Evolutionary conservation across 2,329 filamentous ascomycete species (phyloP).

Genomic region (Keithomyces neogunnii): DNA sequence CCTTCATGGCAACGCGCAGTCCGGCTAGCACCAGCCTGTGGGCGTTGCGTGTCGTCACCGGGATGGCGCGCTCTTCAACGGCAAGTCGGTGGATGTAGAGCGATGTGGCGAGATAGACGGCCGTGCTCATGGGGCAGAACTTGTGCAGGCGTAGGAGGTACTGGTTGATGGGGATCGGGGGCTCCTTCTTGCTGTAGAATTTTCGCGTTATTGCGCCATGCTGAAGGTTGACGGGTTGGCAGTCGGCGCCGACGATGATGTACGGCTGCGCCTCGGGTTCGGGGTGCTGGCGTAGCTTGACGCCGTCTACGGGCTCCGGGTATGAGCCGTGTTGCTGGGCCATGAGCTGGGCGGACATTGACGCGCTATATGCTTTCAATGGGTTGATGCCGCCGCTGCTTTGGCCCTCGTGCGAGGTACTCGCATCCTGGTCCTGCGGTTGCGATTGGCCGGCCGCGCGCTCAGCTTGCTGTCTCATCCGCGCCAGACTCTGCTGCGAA

Average conservation of each 20-base stretch:
- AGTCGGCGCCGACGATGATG: conserved; percentile 58
- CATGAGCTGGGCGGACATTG: conserved; percentile 17
- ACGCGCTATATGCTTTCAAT: conserved; percentile 18
- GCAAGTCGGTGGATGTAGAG: conserved; percentile 80
- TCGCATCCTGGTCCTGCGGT: background rate
- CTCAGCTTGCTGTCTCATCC: conserved; percentile 33
- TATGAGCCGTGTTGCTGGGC: conserved; percentile 5
- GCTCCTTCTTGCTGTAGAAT: conserved; percentile 85
- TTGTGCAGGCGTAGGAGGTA: conserved; percentile 82
- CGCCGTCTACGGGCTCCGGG: conserved; percentile 41
- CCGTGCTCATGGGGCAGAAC: conserved; percentile 89
- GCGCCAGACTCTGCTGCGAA: conserved; percentile 44
- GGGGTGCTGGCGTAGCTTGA: conserved; percentile 34
- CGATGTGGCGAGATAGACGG: conserved; percentile 83
- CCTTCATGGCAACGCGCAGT: conserved; percentile 84
- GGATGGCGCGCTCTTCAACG: conserved; percentile 67
- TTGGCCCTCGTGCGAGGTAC: background rate
- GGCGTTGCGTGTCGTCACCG: conserved; percentile 74
- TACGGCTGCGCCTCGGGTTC: conserved; percentile 36
- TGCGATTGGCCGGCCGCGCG: conserved; percentile 13
- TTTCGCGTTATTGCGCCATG: conserved; percentile 81
- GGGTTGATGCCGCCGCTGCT: conserved; percentile 7
- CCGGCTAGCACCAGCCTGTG: conserved; percentile 81
- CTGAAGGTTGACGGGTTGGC: conserved; percentile 66
- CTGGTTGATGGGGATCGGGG: conserved; percentile 72